phyloP scores from a whole-genome alignment of 1,284 basidiomycete genomes.

The Caloboletus inedulis region DNA sequence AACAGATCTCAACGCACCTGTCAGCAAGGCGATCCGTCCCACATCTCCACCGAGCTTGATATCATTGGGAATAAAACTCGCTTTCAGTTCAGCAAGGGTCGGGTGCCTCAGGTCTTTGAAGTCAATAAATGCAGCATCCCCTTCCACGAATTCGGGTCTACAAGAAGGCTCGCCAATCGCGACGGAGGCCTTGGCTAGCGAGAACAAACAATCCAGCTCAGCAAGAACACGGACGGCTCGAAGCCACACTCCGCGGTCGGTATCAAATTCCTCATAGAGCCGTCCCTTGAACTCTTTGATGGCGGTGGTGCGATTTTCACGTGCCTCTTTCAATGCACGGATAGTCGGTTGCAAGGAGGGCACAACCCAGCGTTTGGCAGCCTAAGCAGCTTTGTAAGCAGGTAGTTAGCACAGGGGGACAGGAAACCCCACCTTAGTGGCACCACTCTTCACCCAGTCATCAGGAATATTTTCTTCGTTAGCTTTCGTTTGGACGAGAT shows the following conservation, averaged over 20 bases:
- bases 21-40: conserved; percentile 84
- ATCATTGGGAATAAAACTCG: conserved; percentile 92
- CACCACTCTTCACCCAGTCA: conserved; percentile 81
- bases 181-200: conserved; percentile 84
- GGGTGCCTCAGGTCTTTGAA: conserved; percentile 88
- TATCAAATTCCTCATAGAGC: conserved; percentile 84
- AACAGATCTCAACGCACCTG: conserved; percentile 51
- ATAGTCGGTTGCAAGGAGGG: conserved; percentile 70
- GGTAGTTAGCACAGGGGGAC: not conserved
- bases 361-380: conserved; percentile 72
- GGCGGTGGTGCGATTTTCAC: conserved; percentile 77
- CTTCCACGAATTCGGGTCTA: conserved; percentile 84
- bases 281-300: conserved; percentile 81
- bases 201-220: conserved; percentile 92
- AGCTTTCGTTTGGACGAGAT: conserved; percentile 72
- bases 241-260: conserved; percentile 77
- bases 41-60: conserved; percentile 80
- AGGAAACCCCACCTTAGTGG: conserved; percentile 62
- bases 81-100: conserved; percentile 62
- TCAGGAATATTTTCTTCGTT: conserved; percentile 65
- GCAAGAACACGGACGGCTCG: conserved; percentile 76
- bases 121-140: conserved; percentile 73
- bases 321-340: conserved; percentile 84
- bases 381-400: conserved; percentile 41
- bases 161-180: conserved; percentile 93